A percentile compares a stretch with the other conserved stretches of the same genome.
phyloP scores from a whole-genome alignment of 768 basidiomycete genomes.

The Pisolithus orientalis region DNA sequence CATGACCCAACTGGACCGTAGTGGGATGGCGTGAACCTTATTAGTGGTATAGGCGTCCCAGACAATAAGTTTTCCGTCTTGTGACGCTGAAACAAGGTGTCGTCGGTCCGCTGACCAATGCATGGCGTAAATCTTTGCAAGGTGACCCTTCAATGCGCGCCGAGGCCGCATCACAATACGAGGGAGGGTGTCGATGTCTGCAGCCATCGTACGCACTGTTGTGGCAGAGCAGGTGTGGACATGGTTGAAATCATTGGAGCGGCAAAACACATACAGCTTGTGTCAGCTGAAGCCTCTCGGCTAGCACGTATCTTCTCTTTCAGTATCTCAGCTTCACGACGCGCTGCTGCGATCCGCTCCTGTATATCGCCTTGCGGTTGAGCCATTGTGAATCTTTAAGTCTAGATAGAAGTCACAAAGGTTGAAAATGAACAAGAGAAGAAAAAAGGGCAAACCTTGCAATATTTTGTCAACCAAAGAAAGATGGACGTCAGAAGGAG shows the following conservation, averaged over 20 bases:
- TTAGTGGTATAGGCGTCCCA: slow-evolving; percentile 99
- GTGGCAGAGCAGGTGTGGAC: slow-evolving; percentile 11
- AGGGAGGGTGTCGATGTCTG: slow-evolving; percentile 91
- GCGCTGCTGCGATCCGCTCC: slow-evolving; percentile 91
- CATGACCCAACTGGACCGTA: slow-evolving; percentile 99
- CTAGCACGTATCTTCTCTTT: slow-evolving; percentile 99
- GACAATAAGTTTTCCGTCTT: slow-evolving; percentile 98
- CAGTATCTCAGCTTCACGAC: slow-evolving; percentile 92
- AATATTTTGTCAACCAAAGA: slow-evolving; percentile 24
- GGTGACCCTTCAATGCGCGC: slow-evolving; percentile 91
- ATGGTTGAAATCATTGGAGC: slow-evolving; percentile 2
- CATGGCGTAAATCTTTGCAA: slow-evolving; percentile 99
- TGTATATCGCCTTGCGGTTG: slow-evolving; percentile 81
- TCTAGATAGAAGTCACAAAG: neutral
- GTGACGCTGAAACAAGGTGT: slow-evolving; percentile 98
- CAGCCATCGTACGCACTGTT: slow-evolving; percentile 95
- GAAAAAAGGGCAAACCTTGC: slow-evolving; percentile 24
- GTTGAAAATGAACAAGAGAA: slow-evolving; percentile 3
- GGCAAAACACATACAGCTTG: slow-evolving; percentile 66
- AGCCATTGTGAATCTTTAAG: slow-evolving; percentile 45
- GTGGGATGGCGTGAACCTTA: slow-evolving; percentile 98
- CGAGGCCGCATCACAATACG: slow-evolving; percentile 96
- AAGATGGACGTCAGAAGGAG: slow-evolving; percentile 12
- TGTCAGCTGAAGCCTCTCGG: slow-evolving; percentile 96
- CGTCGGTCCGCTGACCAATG: slow-evolving; percentile 98